phyloP scores from a whole-genome alignment of 768 basidiomycete species.

The Auricularia heimuer region DNA sequence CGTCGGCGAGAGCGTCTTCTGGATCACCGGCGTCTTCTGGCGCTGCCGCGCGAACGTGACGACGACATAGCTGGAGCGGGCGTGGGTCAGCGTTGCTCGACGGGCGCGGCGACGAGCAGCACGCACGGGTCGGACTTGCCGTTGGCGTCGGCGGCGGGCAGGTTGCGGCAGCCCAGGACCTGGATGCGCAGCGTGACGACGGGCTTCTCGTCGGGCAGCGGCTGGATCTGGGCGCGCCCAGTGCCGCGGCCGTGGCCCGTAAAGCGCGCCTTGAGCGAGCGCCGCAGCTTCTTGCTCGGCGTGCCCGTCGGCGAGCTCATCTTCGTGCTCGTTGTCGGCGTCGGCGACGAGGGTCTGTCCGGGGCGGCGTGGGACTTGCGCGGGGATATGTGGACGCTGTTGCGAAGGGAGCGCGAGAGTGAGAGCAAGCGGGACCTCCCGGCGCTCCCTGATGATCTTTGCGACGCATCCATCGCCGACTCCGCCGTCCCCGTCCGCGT shows the following conservation, averaged over 20 bases:
- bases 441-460: too few relatives aligned
- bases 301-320: neutral
- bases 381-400: too few relatives aligned
- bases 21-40: conserved; percentile 24
- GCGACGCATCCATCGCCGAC: too few relatives aligned
- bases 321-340: too few relatives aligned
- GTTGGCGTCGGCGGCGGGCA: conserved; percentile 12
- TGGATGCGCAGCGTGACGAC: conserved; percentile 14
- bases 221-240: neutral
- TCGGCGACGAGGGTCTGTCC: too few relatives aligned
- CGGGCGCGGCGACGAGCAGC: neutral
- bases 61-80: conserved; percentile 19
- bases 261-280: neutral
- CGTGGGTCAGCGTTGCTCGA: neutral
- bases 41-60: conserved; percentile 14
- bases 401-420: too few relatives aligned
- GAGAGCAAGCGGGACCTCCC: too few relatives aligned
- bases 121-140: conserved; percentile 16
- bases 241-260: neutral
- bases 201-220: conserved; percentile 11
- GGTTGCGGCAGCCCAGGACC: conserved; percentile 12
- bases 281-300: neutral
- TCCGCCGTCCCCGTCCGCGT: too few relatives aligned
- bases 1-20: conserved; percentile 24
- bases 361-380: too few relatives aligned